Evolutionary conservation across 2,329 filamentous ascomycete genomes (phyloP).

Genomic region (Plectosphaerella sp.): DNA sequence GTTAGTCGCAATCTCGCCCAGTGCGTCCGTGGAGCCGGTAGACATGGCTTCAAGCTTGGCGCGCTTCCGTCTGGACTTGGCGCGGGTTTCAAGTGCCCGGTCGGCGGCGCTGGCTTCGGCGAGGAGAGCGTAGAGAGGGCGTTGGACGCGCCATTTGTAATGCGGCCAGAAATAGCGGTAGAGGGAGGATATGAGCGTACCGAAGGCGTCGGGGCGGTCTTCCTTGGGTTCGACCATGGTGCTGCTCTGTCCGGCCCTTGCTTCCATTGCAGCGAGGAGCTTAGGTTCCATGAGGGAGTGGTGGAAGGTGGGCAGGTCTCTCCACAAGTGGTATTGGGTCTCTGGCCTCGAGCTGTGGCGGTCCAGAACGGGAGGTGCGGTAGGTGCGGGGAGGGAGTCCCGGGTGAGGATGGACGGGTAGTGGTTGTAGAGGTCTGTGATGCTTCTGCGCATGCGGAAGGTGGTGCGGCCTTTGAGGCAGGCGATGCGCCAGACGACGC

Average conservation of each 20-base stretch:
- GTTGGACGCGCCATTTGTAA: not conserved
- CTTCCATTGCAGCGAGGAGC: no score
- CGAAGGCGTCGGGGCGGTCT: not conserved
- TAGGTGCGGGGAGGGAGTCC: not conserved
- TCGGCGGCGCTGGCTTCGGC: conserved; percentile 3
- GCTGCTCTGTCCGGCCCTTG: no score
- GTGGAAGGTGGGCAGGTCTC: not conserved
- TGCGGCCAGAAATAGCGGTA: conserved; percentile 3
- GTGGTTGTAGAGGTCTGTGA: conserved; percentile 2
- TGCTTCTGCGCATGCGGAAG: conserved; percentile 21
- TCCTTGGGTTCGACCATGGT: not conserved
- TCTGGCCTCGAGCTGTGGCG: no score
- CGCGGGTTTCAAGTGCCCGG: not conserved
- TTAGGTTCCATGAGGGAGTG: no score
- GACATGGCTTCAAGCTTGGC: not conserved
- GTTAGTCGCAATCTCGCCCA: not conserved
- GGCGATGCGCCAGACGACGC: conserved; percentile 28
- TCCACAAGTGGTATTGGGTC: not conserved
- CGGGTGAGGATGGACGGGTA: not conserved
- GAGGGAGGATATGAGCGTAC: conserved; percentile 15
- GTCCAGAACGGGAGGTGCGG: not conserved
- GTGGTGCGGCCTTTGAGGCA: conserved; percentile 16
- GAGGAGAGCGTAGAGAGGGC: conserved; percentile 7
- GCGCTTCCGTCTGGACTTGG: not conserved
- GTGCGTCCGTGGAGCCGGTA: not conserved